These are phyloP conservation scores for Chalciporus pseudorubinellus DNA, from an alignment of 768 basidiomycete genomes.

Conservation along the genomic window DNA sequence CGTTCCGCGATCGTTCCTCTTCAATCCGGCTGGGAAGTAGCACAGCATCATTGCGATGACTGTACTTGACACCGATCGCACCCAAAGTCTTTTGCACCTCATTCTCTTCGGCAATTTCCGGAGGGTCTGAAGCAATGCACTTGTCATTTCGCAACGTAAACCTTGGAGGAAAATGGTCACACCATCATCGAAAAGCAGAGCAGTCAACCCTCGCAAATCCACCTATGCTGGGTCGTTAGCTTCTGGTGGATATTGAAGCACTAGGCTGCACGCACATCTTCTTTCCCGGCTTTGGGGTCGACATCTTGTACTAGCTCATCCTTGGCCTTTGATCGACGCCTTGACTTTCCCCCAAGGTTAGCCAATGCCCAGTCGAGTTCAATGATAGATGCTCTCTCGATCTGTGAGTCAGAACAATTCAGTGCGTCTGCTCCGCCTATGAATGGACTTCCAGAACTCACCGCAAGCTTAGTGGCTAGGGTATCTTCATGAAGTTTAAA, in stretches of 20 bases:
- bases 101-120: slow-evolving; percentile 42
- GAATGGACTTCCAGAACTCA: slow-evolving; percentile 32
- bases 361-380: slow-evolving; percentile 81
- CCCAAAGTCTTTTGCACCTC: slow-evolving; percentile 56
- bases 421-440: too few relatives aligned
- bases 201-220: slow-evolving; percentile 57
- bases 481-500: slow-evolving; percentile 73
- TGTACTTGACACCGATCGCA: slow-evolving; percentile 65
- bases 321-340: slow-evolving; percentile 30
- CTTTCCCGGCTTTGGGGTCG: slow-evolving; percentile 44
- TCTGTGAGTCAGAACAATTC: slow-evolving; percentile 41
- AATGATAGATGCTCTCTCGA: slow-evolving; percentile 69
- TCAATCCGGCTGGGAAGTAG: slow-evolving; percentile 68
- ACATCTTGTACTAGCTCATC: slow-evolving; percentile 45
- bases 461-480: slow-evolving; percentile 70
- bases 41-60: slow-evolving; percentile 71
- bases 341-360: slow-evolving; percentile 51
- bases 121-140: slow-evolving; percentile 33
- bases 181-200: slow-evolving; percentile 74
- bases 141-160: neutral
- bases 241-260: neutral
- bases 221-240: slow-evolving; percentile 33
- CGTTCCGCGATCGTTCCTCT: slow-evolving; percentile 55
- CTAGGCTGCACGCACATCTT: slow-evolving; percentile 16
- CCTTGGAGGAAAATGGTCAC: slow-evolving; percentile 7